Evolutionary conservation across 192 early-diverging fungal species (phyloP).

Genomic region (Haplosporangium gracile): DNA sequence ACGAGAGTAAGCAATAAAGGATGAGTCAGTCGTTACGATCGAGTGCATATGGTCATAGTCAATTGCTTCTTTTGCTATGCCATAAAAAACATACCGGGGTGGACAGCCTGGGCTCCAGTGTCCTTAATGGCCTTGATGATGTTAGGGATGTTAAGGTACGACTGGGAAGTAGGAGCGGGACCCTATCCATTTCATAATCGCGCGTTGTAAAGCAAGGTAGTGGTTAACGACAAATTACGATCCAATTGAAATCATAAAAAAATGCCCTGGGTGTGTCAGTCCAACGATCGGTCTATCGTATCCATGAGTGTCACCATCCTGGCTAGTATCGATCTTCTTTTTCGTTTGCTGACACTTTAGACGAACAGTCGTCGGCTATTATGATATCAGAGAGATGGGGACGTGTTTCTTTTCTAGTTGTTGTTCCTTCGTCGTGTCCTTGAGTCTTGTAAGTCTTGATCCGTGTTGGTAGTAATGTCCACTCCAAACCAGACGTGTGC

Average conservation of each 20-base stretch:
- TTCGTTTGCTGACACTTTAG: constrained; percentile 40
- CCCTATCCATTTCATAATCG: constrained; percentile 56
- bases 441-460: neutral
- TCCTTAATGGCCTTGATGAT: constrained; percentile 82
- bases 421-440: neutral
- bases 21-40: neutral
- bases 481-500: neutral
- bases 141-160: constrained; percentile 85
- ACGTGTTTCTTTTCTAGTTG: neutral
- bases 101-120: constrained; percentile 91
- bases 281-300: neutral
- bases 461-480: neutral
- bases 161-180: constrained; percentile 81
- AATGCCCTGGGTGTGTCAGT: neutral
- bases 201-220: neutral
- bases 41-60: neutral
- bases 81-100: constrained; percentile 71
- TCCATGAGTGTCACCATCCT: neutral
- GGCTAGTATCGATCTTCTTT: neutral
- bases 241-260: neutral
- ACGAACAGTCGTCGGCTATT: neutral
- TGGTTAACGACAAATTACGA: neutral
- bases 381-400: constrained; percentile 1
- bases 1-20: neutral
- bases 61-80: neutral